phyloP scores from a whole-genome alignment of 768 basidiomycete species.

The Amanita muscaria region DNA sequence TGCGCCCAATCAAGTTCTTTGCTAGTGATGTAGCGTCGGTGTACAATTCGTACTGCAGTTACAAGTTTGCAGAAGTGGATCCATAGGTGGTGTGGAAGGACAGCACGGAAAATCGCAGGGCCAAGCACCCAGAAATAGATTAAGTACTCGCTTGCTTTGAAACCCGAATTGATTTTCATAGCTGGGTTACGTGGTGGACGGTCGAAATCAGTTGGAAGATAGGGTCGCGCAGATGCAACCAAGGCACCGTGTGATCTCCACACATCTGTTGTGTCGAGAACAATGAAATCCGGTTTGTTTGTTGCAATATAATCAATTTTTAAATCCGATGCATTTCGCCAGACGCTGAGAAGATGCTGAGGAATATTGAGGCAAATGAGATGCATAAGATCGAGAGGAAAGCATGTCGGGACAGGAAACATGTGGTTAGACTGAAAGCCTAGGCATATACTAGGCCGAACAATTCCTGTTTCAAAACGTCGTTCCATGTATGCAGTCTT shows the following conservation, averaged over 20 bases:
- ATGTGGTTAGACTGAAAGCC: neutral
- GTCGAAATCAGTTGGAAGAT: conserved; percentile 17
- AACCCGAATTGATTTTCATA: conserved; percentile 22
- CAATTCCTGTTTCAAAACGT: neutral
- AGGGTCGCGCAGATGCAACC: conserved; percentile 5
- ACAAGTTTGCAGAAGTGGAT: conserved; percentile 19
- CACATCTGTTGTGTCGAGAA: neutral
- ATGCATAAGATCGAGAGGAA: conserved; percentile 7
- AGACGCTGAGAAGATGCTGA: conserved; percentile 2
- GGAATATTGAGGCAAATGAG: conserved; percentile 2
- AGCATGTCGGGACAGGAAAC: conserved; percentile 5
- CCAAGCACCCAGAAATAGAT: conserved; percentile 20
- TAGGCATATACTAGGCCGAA: neutral
- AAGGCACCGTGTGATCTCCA: conserved; percentile 8
- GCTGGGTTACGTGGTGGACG: conserved; percentile 23
- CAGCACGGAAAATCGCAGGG: conserved; percentile 16
- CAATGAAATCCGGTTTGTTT: no score
- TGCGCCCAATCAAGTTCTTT: conserved; percentile 13
- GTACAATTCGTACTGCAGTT: conserved; percentile 14
- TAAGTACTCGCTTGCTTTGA: conserved; percentile 22
- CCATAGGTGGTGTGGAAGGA: conserved; percentile 16
- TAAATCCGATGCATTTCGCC: conserved; percentile 4
- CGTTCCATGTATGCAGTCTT: neutral
- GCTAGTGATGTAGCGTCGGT: conserved; percentile 12
- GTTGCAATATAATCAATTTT: neutral